A percentile compares a stretch with the other conserved stretches of the same genome.
These are phyloP conservation scores for Fusarium duplospermum DNA, from an alignment of 2,329 filamentous ascomycete species.

Conservation along the genomic window DNA sequence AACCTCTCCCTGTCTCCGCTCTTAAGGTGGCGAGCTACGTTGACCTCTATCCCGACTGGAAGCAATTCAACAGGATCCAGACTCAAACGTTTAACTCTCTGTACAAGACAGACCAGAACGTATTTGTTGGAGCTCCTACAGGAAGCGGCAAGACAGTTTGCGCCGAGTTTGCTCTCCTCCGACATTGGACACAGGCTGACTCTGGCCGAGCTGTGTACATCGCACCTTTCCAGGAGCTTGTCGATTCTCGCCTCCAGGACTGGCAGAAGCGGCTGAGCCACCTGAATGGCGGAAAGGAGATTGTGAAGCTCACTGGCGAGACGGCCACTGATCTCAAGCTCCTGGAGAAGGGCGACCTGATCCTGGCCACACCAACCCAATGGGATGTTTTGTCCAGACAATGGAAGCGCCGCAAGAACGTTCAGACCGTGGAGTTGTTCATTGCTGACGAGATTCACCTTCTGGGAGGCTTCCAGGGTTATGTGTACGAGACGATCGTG, in stretches of 20 bases:
- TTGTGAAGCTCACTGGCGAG: constrained; percentile 94
- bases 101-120: constrained; percentile 91
- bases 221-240: constrained; percentile 92
- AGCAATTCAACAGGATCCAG: constrained; percentile 96
- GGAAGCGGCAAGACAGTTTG: constrained; percentile 98
- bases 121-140: constrained; percentile 91
- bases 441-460: constrained; percentile 97
- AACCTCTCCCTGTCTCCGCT: constrained; percentile 88
- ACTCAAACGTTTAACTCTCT: constrained; percentile 97
- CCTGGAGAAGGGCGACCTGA: constrained; percentile 86
- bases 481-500: constrained; percentile 96
- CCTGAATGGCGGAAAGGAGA: constrained; percentile 84
- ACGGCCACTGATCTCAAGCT: constrained; percentile 90
- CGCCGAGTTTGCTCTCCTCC: constrained; percentile 91
- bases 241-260: constrained; percentile 83
- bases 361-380: constrained; percentile 91
- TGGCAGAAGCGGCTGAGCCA: constrained; percentile 83
- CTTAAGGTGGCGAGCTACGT: constrained; percentile 88
- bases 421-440: constrained; percentile 89
- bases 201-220: constrained; percentile 88
- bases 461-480: constrained; percentile 86
- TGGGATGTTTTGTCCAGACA: constrained; percentile 97
- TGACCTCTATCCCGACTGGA: constrained; percentile 83
- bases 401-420: constrained; percentile 96
- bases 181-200: constrained; percentile 76